A percentile compares a stretch with the other conserved stretches of the same genome.
Evolutionary conservation across 352 stramenopile genomes (phyloP).

Genomic region (Pythium insidiosum): DNA sequence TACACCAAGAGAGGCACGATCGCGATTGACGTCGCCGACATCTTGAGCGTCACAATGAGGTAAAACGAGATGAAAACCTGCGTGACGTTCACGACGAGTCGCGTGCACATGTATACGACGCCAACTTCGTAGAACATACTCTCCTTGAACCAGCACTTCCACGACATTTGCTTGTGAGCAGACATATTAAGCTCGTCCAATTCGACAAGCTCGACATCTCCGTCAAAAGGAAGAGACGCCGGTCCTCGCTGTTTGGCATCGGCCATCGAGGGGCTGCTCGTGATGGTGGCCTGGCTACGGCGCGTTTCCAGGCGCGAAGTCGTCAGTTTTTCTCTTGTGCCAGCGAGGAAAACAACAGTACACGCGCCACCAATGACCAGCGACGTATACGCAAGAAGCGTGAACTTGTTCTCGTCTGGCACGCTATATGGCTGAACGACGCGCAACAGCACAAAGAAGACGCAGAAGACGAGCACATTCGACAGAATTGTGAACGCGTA

Average conservation of each 20-base stretch:
- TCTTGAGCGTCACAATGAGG: slow-evolving; percentile 78
- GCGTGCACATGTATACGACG: slow-evolving; percentile 84
- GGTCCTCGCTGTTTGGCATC: slow-evolving; percentile 37
- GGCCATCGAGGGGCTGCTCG: slow-evolving; percentile 43
- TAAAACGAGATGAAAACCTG: slow-evolving; percentile 87
- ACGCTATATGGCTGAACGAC: slow-evolving; percentile 52
- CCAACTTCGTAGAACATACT: slow-evolving; percentile 85
- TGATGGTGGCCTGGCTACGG: slow-evolving; percentile 18
- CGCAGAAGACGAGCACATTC: slow-evolving; percentile 80
- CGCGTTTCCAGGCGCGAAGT: slow-evolving; percentile 16
- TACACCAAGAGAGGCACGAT: slow-evolving; percentile 82
- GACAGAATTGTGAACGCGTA: slow-evolving; percentile 85
- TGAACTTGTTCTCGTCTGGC: slow-evolving; percentile 69
- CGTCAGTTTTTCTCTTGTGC: slow-evolving; percentile 52
- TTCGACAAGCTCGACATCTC: slow-evolving; percentile 31
- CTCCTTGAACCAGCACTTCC: slow-evolving; percentile 67
- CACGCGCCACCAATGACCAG: slow-evolving; percentile 54
- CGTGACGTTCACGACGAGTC: slow-evolving; percentile 78
- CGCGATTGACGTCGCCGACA: slow-evolving; percentile 76
- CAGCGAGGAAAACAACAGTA: slow-evolving; percentile 53
- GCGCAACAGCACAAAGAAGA: slow-evolving; percentile 63
- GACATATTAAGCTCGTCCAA: slow-evolving; percentile 11
- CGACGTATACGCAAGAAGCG: slow-evolving; percentile 61
- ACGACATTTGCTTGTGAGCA: slow-evolving; percentile 44
- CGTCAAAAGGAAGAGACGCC: slow-evolving; percentile 38